Evolutionary conservation across 441 rosid species (phyloP), one percentile per base, ranked within the genome.

Genomic region (Adansonia rubrostipa): DNA sequence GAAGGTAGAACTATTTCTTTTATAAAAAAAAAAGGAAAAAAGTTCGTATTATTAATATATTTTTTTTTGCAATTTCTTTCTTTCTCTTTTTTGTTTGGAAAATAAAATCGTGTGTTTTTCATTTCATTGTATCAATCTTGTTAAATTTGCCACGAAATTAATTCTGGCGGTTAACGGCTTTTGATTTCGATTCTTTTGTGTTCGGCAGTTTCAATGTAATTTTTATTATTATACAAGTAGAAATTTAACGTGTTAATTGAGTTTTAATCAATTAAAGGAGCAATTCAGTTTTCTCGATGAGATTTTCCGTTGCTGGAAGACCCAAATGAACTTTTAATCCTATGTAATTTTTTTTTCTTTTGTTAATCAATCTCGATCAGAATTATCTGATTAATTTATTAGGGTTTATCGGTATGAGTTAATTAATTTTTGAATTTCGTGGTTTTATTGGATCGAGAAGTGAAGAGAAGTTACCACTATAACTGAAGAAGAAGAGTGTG

Each of bases 1-100:
- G 75, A 7, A 75, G 84, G 72, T 84, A 51, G 80, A 66, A 74
- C 9, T 71, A 48, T 75, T 69, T 66, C 28, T 64, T 20, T 11
- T 40, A 53, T 5, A 19, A 51, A 48, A 40, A 65, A 14, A n/a
- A n/a, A 4, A 40, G 70, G 42, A 42, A 66, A 17, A 8, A 17
- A 66, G 4, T 42, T 62, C 40, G 14, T 61, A 61, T 24, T 60
- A 20, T 60, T 60, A 20, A 20, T 20, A 2, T 3, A 19, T 19
- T 1, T 60, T 60, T 13, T 1, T 60, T 48, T 45, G 1, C 2
- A 42, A 42, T 24, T 20, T 17, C 5, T 4, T 20, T 17, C 5
- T 4, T 45, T 13, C 22, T 71, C 24, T 0, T 36, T 58, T 20
- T 64, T 11, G 47, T 50, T 63, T 5, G 60, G 28, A 22, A 53